phyloP scores from a whole-genome alignment of 345 rosid species.

The Erucastrum elatum region DNA sequence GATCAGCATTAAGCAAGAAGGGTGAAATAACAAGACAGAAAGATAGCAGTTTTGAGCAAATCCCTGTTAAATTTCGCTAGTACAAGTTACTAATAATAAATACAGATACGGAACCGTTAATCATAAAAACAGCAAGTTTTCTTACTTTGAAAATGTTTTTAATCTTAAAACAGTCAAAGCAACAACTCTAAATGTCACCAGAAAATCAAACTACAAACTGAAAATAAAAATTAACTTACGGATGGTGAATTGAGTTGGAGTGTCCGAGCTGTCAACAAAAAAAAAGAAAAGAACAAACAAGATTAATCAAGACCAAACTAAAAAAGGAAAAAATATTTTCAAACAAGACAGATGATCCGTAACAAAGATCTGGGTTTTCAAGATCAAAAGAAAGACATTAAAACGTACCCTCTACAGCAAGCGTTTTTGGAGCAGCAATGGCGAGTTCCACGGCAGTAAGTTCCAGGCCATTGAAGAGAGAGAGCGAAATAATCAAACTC shows the following conservation, averaged over 20 bases:
- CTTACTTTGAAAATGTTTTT: not conserved
- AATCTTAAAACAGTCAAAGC: not conserved
- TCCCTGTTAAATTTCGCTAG: no score
- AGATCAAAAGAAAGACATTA: not conserved
- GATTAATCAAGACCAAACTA: not conserved
- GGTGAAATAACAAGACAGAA: not conserved
- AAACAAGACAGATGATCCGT: not conserved
- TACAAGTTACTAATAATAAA: no score
- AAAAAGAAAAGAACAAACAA: not conserved
- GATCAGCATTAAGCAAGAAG: not conserved
- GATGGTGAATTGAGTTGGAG: not conserved
- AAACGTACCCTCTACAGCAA: constrained; percentile 73
- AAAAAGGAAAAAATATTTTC: not conserved
- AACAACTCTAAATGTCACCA: not conserved
- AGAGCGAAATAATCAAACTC: constrained; percentile 94
- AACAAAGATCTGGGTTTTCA: not conserved
- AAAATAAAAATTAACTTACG: not conserved
- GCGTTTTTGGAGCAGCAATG: constrained; percentile 84
- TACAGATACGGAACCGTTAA: not conserved
- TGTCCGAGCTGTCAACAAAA: not conserved
- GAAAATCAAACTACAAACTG: not conserved
- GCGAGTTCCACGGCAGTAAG: constrained; percentile 66
- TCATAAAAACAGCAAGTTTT: not conserved
- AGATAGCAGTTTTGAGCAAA: not conserved
- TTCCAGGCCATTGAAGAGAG: constrained; percentile 86